Percentiles rank a stretch among this genome's conserved stretches.
These are phyloP conservation scores for Trifolium fragiferum DNA, from an alignment of 306 rosid genomes.

Conservation along the genomic window DNA sequence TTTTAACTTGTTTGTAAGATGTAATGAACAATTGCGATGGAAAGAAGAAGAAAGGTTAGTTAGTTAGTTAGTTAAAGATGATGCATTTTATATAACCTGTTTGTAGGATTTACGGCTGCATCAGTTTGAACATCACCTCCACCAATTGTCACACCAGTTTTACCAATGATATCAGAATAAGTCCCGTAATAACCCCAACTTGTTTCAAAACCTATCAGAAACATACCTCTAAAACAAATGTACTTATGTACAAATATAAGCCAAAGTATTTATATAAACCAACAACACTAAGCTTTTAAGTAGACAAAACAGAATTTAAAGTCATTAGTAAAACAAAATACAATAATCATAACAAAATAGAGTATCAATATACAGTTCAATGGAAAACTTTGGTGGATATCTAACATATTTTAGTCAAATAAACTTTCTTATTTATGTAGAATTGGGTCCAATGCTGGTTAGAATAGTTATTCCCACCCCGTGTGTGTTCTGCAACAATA, in stretches of 20 bases:
- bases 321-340: not conserved
- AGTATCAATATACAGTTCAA: not conserved
- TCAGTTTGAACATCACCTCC: not conserved
- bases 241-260: not conserved
- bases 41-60: too few relatives aligned
- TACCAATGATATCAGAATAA: not conserved
- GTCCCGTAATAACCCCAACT: not conserved
- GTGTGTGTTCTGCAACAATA: not conserved
- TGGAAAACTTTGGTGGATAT: not conserved
- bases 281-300: not conserved
- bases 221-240: not conserved
- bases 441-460: not conserved
- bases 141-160: not conserved
- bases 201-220: not conserved
- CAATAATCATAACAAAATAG: not conserved
- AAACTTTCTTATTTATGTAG: not conserved
- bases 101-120: not conserved
- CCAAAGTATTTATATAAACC: not conserved
- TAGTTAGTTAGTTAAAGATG: too few relatives aligned
- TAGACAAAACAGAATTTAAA: not conserved
- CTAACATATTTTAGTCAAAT: slow-evolving; percentile 2
- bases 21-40: too few relatives aligned
- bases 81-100: not conserved
- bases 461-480: not conserved
- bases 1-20: too few relatives aligned